These are phyloP conservation scores for Prunus padus DNA, from an alignment of 306 rosid genomes.

Conservation along the genomic window DNA sequence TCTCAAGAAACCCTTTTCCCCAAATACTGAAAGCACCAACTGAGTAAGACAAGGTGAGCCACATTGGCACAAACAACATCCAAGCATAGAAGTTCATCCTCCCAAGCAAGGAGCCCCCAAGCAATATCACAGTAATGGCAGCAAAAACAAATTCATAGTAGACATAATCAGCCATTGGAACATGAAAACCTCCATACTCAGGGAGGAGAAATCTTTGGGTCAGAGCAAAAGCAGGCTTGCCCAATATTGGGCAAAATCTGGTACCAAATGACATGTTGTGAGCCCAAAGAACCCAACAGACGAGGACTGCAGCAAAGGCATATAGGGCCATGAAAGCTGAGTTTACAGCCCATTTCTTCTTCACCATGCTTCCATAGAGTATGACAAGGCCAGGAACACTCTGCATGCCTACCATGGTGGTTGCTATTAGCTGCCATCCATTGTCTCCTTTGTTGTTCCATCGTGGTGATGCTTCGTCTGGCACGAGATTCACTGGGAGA, in stretches of 20 bases:
- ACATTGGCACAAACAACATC: conserved; percentile 77
- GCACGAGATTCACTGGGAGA: background rate
- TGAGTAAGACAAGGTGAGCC: conserved; percentile 62
- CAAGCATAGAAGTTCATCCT: conserved; percentile 73
- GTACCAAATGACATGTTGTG: conserved; percentile 61
- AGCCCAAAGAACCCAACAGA: conserved; percentile 80
- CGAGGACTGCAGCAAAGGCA: conserved; percentile 49
- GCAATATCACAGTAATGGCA: conserved; percentile 72
- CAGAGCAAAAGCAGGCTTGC: conserved; percentile 47
- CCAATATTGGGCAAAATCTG: conserved; percentile 18
- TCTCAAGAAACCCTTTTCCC: conserved; percentile 43
- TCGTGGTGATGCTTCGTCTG: conserved; percentile 28
- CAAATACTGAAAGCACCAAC: conserved; percentile 70
- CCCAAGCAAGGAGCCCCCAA: conserved; percentile 75
- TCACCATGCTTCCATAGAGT: conserved; percentile 65
- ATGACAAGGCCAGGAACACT: conserved; percentile 67
- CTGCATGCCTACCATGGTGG: conserved; percentile 62
- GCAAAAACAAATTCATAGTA: conserved; percentile 67
- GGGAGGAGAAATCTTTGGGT: conserved; percentile 27
- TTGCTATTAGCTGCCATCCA: conserved; percentile 64
- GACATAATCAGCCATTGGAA: conserved; percentile 67
- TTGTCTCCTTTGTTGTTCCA: conserved; percentile 78
- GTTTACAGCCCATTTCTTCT: conserved; percentile 72
- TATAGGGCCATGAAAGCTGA: conserved; percentile 71
- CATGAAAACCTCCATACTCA: background rate